Evolutionary conservation across 1,284 basidiomycete species (phyloP).

Genomic region (Austroboletus niveus): DNA sequence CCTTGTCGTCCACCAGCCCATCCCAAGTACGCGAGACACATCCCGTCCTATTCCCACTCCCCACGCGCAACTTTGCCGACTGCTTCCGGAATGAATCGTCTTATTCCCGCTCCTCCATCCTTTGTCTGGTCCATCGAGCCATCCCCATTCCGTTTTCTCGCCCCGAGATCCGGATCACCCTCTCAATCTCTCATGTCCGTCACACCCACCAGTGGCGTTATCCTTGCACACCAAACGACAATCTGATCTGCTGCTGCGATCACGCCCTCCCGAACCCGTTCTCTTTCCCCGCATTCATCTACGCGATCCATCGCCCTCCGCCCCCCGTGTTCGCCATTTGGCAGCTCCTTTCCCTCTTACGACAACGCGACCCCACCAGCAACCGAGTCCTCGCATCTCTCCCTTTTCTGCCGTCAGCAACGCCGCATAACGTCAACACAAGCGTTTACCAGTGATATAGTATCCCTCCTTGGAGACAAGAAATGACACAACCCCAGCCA

Average conservation of each 20-base stretch:
- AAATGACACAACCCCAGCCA: slow-evolving; percentile 6
- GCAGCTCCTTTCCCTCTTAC: background rate
- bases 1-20: slow-evolving; percentile 9
- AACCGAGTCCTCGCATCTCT: no score
- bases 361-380: background rate
- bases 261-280: background rate
- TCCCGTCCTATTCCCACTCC: slow-evolving; percentile 12
- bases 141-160: slow-evolving; percentile 3
- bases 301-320: slow-evolving; percentile 24
- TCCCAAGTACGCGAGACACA: slow-evolving; percentile 7
- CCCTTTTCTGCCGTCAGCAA: no score
- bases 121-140: slow-evolving; percentile 3
- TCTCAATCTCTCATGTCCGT: slow-evolving; percentile 13
- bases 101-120: slow-evolving; percentile 11
- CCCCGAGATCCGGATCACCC: slow-evolving; percentile 10
- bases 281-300: slow-evolving; percentile 11
- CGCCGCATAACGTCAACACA: no score
- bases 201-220: background rate
- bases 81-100: slow-evolving; percentile 1
- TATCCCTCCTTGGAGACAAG: slow-evolving; percentile 17
- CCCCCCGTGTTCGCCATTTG: slow-evolving; percentile 2
- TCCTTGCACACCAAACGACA: background rate
- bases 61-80: slow-evolving; percentile 4
- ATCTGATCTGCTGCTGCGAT: slow-evolving; percentile 27
- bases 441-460: slow-evolving; percentile 6